A percentile compares a stretch with the other conserved stretches of the same genome.
These are phyloP conservation scores for Hibiscus mutabilis DNA, from an alignment of 345 rosid genomes.

Conservation along the genomic window DNA sequence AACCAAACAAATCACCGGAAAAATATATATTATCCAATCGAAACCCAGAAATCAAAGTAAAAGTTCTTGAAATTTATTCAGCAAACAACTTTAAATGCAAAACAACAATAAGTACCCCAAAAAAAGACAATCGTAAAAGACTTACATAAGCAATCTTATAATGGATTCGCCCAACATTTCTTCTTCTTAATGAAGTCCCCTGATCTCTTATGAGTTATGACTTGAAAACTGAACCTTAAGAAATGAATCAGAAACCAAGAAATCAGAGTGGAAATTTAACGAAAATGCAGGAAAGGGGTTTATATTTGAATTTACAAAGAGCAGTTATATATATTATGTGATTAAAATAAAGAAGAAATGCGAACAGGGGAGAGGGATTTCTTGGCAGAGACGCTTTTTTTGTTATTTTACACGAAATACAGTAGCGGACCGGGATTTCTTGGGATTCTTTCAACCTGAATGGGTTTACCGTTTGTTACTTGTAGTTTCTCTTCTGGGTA, in stretches of 20 bases:
- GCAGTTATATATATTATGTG: not conserved
- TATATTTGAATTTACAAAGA: not conserved
- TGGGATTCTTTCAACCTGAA: conserved; percentile 16
- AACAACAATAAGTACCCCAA: not conserved
- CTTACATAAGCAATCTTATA: conserved; percentile 55
- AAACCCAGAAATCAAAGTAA: not conserved
- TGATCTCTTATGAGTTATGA: not conserved
- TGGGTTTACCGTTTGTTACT: conserved; percentile 19
- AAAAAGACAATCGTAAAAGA: not conserved
- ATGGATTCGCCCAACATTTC: conserved; percentile 60
- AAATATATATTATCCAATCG: not conserved
- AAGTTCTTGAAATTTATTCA: not conserved
- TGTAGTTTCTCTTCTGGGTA: too few species aligned
- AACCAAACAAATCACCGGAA: not conserved
- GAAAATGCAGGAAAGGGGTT: not conserved
- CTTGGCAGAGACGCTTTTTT: too few species aligned
- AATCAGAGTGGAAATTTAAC: not conserved
- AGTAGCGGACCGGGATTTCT: too few species aligned
- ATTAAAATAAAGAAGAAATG: not conserved
- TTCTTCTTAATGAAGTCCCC: not conserved
- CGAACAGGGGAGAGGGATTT: conserved; percentile 17
- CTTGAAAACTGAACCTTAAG: too few species aligned
- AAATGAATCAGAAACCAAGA: not conserved
- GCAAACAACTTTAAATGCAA: not conserved
- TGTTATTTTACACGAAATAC: too few species aligned